A percentile compares a stretch with the other conserved stretches of the same genome.
Evolutionary conservation across 1,284 basidiomycete species (phyloP).

Genomic region (Puccinia hordei): DNA sequence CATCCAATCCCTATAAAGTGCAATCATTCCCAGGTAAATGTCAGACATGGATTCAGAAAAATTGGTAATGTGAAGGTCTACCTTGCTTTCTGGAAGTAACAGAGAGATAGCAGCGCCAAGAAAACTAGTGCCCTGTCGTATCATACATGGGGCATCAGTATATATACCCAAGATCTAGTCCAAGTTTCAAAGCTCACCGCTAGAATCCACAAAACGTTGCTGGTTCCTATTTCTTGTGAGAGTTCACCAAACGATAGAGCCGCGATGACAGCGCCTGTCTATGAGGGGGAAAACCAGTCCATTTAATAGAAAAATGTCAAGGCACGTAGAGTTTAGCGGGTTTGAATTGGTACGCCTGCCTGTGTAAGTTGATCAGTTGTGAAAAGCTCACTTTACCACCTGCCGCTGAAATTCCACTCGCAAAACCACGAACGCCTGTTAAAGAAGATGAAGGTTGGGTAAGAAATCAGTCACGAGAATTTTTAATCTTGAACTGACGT

Average conservation of each 20-base stretch:
- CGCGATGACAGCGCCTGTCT: slow-evolving; percentile 17
- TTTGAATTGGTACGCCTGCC: too few species aligned
- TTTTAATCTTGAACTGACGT: not conserved
- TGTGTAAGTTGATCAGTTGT: not conserved
- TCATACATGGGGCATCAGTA: not conserved
- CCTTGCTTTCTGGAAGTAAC: slow-evolving; percentile 25
- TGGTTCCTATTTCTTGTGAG: not conserved
- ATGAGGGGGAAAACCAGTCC: not conserved
- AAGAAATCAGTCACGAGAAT: not conserved
- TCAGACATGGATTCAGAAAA: not conserved
- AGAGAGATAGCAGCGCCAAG: slow-evolving; percentile 8
- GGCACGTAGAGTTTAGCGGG: not conserved
- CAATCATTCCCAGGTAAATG: not conserved
- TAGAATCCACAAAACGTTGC: slow-evolving; percentile 4
- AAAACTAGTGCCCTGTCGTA: slow-evolving; percentile 8
- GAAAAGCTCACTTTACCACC: slow-evolving; percentile 17
- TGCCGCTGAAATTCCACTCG: slow-evolving; percentile 29
- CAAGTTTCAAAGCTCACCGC: not conserved
- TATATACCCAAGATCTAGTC: too few species aligned
- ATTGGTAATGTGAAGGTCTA: not conserved
- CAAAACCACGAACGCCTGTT: slow-evolving; percentile 30
- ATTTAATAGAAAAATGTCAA: not conserved
- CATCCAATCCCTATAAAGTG: not conserved
- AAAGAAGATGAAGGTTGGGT: not conserved
- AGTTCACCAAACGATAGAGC: slow-evolving; percentile 24